Base-by-base conservation (phyloP, 371 early-diverging fungal species). In the Lichtheimia hyalospora region DNA sequence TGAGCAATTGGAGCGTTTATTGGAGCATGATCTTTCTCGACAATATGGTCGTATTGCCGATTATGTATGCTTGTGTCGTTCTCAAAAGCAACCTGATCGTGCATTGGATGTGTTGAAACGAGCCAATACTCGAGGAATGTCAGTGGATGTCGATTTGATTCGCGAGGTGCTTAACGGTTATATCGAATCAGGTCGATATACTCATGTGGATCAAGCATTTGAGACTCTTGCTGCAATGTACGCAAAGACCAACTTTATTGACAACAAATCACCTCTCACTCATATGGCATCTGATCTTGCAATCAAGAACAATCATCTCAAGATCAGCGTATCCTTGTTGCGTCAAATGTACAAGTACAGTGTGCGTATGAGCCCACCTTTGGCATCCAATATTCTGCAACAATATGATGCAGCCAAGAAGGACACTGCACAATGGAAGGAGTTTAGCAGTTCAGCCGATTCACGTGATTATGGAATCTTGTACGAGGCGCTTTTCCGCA, bases 41-140 rank as follows among this genome's bases (percentile, higher is more conserved):
- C 68, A 73, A 20, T 75, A 72, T 52, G 74, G 78, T 20, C 71
- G 71, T 43, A 40, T 81, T 18, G 66, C 74, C 7, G 68, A 70
- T 43, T 81, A 77, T 25, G 63, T 73, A 3, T 56, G 64, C 54
- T 64, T 72, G 12, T 75, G 72, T 41, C 56, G 66, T 16, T 49
- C 48, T 1, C 53, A 68, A 21, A 51, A 68, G 18, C 27, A 61
- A 20, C 63, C 66, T 2, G 71, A 73, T n/a, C n/a, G 57, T 16
- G 69, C 69, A 0, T 41, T 69, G 15, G 54, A 60, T 0, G 66
- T 67, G 3, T 40, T 71, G 8, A 40, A 63, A 16, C 63, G 62
- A 14, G 72, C 77, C 69, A 53, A 52, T 3, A 6, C 34, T 7
- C 63, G 63, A 23, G 76, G 76, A 12, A 49, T 77, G 28, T 62